Evolutionary conservation across 2,329 filamentous ascomycete species (phyloP).

Genomic region (Epichloe amarillans): DNA sequence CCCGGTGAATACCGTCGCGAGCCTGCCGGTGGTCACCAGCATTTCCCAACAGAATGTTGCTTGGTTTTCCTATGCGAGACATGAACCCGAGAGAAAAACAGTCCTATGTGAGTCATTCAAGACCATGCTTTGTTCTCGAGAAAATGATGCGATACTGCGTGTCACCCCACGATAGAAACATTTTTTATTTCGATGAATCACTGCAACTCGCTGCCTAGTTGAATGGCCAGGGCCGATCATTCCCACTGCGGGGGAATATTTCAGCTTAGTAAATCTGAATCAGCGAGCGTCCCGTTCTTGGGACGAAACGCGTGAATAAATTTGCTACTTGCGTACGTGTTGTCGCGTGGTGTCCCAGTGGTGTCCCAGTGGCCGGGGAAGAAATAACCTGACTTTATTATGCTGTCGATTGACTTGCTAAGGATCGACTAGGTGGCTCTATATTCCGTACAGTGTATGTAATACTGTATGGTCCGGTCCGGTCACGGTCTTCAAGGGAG

Average conservation of each 20-base stretch:
- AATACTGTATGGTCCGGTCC: no score
- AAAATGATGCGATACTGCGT: background rate
- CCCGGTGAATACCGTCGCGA: no score
- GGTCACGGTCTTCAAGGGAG: no score
- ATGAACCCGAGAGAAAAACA: background rate
- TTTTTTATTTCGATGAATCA: background rate
- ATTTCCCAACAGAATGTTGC: background rate
- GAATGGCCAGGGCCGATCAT: background rate
- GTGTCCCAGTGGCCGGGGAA: no score
- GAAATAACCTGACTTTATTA: no score
- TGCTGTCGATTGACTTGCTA: no score
- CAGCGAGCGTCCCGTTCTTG: background rate
- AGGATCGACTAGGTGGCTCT: background rate
- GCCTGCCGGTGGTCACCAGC: background rate
- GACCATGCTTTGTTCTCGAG: background rate
- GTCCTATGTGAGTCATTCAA: background rate
- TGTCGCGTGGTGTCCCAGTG: no score
- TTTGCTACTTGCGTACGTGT: background rate
- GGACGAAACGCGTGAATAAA: background rate
- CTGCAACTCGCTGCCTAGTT: background rate
- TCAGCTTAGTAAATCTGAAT: background rate
- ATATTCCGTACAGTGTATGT: no score
- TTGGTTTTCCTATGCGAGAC: background rate
- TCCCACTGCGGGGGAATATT: background rate
- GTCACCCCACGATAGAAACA: background rate